Conservation (phyloP, 2,329 filamentous ascomycete species). For the Colletotrichum acutatum region DNA sequence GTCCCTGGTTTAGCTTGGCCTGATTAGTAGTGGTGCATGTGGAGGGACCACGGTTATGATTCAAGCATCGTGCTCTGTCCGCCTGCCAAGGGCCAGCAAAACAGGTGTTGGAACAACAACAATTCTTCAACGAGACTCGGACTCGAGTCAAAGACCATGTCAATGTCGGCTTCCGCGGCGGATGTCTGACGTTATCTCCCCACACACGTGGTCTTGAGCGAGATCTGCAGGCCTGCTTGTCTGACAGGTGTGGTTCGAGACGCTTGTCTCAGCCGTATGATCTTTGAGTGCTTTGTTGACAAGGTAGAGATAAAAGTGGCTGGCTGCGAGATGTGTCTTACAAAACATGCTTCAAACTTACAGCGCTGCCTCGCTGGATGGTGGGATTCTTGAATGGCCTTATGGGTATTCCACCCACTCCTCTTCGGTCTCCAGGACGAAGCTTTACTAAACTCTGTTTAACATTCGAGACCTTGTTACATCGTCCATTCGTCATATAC, state of each 20-base stretch:
- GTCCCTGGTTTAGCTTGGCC: background rate
- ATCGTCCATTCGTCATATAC: background rate
- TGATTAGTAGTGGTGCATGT: background rate
- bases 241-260: background rate
- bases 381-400: background rate
- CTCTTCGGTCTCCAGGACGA: background rate
- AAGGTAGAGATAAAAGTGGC: background rate
- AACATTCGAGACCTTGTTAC: background rate
- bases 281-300: background rate
- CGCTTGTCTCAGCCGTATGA: background rate
- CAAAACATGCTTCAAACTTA: background rate
- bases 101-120: background rate
- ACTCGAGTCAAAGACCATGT: background rate
- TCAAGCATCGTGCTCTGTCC: background rate
- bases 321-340: background rate
- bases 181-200: background rate
- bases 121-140: background rate
- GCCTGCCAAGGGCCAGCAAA: background rate
- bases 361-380: background rate
- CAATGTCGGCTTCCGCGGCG: background rate
- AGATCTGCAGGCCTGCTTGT: background rate
- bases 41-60: background rate
- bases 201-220: background rate
- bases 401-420: background rate
- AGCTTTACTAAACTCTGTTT: background rate